A percentile compares a stretch with the other conserved stretches of the same genome.
These are phyloP conservation scores for Ilyonectria destructans DNA, from an alignment of 2,329 filamentous ascomycete genomes.

Conservation along the genomic window DNA sequence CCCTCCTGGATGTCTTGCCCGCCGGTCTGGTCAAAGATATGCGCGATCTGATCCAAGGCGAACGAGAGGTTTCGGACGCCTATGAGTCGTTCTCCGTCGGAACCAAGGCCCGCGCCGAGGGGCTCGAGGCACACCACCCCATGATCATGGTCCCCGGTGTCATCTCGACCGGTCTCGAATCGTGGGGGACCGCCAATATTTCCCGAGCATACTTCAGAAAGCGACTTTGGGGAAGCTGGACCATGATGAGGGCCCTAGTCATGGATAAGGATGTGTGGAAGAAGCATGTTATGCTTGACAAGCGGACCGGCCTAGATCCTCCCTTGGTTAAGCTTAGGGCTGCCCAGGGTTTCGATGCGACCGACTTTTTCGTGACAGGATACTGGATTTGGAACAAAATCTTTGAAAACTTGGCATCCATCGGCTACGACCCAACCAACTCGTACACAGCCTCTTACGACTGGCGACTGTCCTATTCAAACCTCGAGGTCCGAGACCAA, in stretches of 20 bases:
- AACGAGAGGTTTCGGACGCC: conserved; percentile 85
- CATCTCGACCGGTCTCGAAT: conserved; percentile 96
- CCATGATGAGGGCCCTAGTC: conserved; percentile 96
- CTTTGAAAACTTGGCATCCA: conserved; percentile 93
- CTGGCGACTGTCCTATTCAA: conserved; percentile 92
- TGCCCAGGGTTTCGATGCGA: conserved; percentile 96
- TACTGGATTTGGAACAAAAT: conserved; percentile 99
- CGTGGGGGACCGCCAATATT: conserved; percentile 90
- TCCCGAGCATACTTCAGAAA: conserved; percentile 95
- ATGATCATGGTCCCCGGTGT: conserved; percentile 98
- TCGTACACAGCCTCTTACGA: conserved; percentile 84
- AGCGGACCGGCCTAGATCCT: conserved; percentile 90
- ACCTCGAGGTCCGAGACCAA: conserved; percentile 91
- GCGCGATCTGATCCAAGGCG: conserved; percentile 87
- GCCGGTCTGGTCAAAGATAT: conserved; percentile 90
- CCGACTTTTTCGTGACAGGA: conserved; percentile 91
- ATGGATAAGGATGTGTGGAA: conserved; percentile 97
- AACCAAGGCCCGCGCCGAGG: conserved; percentile 84
- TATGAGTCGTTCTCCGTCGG: conserved; percentile 97
- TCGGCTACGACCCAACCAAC: conserved; percentile 92
- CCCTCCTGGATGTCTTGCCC: conserved; percentile 88
- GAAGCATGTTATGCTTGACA: conserved; percentile 96
- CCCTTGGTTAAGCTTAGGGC: conserved; percentile 91
- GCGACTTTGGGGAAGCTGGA: conserved; percentile 97
- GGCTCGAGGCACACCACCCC: conserved; percentile 86